phyloP scores from a whole-genome alignment of 192 early-diverging fungal genomes.

The Backusella tarrabulga region DNA sequence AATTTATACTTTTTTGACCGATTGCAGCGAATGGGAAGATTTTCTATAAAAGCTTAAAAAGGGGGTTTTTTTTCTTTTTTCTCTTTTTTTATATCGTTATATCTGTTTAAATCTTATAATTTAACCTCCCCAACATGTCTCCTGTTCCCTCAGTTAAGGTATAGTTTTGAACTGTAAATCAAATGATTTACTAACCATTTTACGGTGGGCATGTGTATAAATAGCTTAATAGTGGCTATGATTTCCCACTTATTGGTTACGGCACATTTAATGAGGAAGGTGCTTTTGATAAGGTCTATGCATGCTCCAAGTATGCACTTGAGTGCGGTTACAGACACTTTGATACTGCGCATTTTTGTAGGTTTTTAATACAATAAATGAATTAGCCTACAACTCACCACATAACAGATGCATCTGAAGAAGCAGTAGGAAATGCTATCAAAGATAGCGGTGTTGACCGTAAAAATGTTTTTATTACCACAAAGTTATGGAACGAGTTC shows the following conservation, averaged over 20 bases:
- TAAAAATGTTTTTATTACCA: slow-evolving; percentile 71
- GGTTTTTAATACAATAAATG: neutral
- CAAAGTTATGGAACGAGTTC: slow-evolving; percentile 66
- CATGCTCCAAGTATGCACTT: slow-evolving; percentile 21
- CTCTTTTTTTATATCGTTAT: no score
- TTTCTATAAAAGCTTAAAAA: no score
- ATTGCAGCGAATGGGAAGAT: no score
- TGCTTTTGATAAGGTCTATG: slow-evolving; percentile 17
- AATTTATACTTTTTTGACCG: no score
- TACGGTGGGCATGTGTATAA: neutral
- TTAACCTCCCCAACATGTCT: no score
- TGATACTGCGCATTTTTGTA: slow-evolving; percentile 40
- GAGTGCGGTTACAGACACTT: slow-evolving; percentile 67
- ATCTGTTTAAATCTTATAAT: no score
- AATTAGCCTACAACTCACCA: no score
- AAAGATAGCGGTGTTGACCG: slow-evolving; percentile 55
- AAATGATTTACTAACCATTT: no score
- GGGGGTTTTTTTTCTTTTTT: no score
- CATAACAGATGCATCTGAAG: slow-evolving; percentile 61
- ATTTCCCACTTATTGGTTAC: slow-evolving; percentile 21
- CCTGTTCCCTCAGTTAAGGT: no score
- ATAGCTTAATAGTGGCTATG: slow-evolving; percentile 28
- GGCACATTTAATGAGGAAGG: slow-evolving; percentile 16
- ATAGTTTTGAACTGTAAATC: no score
- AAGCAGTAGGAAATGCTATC: slow-evolving; percentile 71